Base-by-base conservation (phyloP, 2,329 filamentous ascomycete species). In the Phaeosphaeria sp. region DNA sequence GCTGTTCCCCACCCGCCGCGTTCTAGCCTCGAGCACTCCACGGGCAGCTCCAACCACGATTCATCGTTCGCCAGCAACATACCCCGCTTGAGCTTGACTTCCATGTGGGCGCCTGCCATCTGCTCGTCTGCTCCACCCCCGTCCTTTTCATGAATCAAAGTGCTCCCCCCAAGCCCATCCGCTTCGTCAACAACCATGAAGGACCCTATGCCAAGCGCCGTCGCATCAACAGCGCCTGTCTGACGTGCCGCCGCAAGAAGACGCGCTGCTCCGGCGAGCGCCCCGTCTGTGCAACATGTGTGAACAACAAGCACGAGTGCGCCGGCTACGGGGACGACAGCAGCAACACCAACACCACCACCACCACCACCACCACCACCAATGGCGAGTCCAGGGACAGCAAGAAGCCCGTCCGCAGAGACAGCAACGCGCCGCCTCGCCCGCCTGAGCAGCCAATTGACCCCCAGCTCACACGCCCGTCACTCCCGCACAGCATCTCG, bases 211-310 rank as follows among this genome's bases (percentile, higher is more conserved):
- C 76, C 39, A 79, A 79, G 71, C 68, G 77, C 30, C 68, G 77
- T 48, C 71, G 77, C 56, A 78, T 79, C 64, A 78, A 77, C 61
- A 74, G 75, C 41, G 77, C 77, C 11, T 83, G 81, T 56, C 57
- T 82, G 65, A 82, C 80, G 20, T 83, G 81, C 62, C 73, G 81
- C 9, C 78, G 78, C 63, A 79, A 81, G 59, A 83, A 83, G 73
- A 83, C 81, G 58, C 79, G 80, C 46, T 83, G 81, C 60, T 80
- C 78, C 17, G 79, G 80, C 50, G 76, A 78, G 54, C 74, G 78
- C 30, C 80, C 80, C 2, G 61, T 69, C 20, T 82, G 80, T 66
- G 76, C 79, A 27, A 83, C 80, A 10, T 83, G 81, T 62, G 72
- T 68, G 33, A 78, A 81, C 67, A 82, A 81, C 73, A 81, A 79